These are phyloP conservation scores for Aspergillus caelatus DNA, from an alignment of 2,329 filamentous ascomycete genomes.

Conservation along the genomic window DNA sequence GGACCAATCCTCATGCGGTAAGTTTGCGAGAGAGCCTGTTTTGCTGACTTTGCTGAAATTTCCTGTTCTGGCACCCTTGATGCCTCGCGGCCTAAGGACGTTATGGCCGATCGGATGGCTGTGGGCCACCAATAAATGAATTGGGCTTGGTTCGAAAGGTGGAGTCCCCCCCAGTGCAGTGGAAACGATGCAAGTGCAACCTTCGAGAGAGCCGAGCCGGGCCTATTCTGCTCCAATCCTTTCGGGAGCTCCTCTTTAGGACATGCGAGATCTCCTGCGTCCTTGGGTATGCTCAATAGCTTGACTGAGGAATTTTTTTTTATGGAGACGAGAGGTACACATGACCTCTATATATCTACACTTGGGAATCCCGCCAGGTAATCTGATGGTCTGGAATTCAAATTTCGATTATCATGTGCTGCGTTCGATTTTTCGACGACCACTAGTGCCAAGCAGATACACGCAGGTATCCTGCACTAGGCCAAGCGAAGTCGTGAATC, in stretches of 20 bases:
- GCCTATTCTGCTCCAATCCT: background rate
- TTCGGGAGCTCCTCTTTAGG: constrained; percentile 1
- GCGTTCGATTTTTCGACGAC: background rate
- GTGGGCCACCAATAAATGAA: background rate
- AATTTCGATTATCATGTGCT: constrained; percentile 3
- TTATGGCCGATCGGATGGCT: background rate
- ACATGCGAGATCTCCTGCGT: background rate
- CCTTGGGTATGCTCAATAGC: background rate
- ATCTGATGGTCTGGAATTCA: constrained; percentile 3
- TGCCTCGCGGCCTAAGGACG: background rate
- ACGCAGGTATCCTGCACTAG: background rate
- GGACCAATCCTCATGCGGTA: background rate
- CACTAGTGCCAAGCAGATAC: constrained; percentile 1
- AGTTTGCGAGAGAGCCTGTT: background rate
- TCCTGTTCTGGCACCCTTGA: background rate
- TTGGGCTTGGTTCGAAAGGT: background rate
- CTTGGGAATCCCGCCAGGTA: background rate
- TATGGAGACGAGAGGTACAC: background rate
- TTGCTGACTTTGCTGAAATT: background rate
- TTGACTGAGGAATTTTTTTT: background rate
- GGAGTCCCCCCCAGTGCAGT: background rate
- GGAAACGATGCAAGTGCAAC: no score
- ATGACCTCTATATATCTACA: background rate
- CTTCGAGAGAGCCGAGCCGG: background rate
- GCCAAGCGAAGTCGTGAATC: background rate